phyloP scores from a whole-genome alignment of 2,329 filamentous ascomycete species.

The Aureobasidium sp. region DNA sequence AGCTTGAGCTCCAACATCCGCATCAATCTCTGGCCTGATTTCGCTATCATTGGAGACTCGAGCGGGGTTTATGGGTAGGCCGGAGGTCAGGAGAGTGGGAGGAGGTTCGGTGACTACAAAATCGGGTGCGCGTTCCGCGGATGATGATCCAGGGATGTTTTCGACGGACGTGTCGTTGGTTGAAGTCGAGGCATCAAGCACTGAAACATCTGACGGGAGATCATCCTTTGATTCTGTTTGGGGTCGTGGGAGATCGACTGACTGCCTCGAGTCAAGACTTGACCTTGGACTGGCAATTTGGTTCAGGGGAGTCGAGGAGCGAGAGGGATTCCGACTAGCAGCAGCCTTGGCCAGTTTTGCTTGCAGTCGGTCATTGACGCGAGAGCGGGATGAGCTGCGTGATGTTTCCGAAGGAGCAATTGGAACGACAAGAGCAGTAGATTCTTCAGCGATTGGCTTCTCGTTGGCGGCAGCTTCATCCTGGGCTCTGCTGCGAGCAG shows the following conservation, averaged over 20 bases:
- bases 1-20: not conserved
- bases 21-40: slow-evolving; percentile 28
- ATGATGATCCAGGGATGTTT: slow-evolving; percentile 17
- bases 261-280: slow-evolving; percentile 49
- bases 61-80: slow-evolving; percentile 38
- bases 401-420: slow-evolving; percentile 39
- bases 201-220: slow-evolving; percentile 17
- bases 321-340: slow-evolving; percentile 49
- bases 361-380: slow-evolving; percentile 84
- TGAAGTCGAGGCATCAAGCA: not conserved
- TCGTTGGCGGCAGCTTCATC: slow-evolving; percentile 33
- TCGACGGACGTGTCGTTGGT: not conserved
- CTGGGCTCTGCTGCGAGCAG: slow-evolving; percentile 45
- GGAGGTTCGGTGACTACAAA: slow-evolving; percentile 6
- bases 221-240: slow-evolving; percentile 25
- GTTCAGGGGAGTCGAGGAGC: slow-evolving; percentile 28
- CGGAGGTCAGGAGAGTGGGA: slow-evolving; percentile 32
- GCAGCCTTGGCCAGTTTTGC: slow-evolving; percentile 91
- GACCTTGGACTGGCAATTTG: slow-evolving; percentile 56
- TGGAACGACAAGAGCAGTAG: slow-evolving; percentile 19
- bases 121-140: not conserved
- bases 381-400: slow-evolving; percentile 70
- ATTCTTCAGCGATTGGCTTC: slow-evolving; percentile 34
- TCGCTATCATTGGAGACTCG: slow-evolving; percentile 33
- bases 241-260: slow-evolving; percentile 32